Percentiles rank a stretch among this genome's conserved stretches.
These are phyloP conservation scores for Rosa chinensis DNA, from an alignment of 306 rosid species.

Conservation along the genomic window DNA sequence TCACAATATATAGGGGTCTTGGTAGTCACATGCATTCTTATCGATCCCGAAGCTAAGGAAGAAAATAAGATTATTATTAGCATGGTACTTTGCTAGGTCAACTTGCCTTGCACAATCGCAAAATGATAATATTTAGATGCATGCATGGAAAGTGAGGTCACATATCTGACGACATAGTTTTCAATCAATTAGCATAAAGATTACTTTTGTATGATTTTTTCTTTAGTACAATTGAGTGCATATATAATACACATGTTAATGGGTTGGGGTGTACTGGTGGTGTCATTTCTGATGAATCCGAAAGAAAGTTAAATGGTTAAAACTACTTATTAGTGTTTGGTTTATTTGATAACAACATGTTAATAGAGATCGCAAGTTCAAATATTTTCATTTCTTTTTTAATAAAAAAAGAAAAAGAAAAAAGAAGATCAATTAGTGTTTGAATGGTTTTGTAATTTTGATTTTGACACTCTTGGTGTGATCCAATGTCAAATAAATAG, in stretches of 20 bases:
- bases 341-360: no score
- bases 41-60: conserved; percentile 5
- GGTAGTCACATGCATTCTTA: neutral
- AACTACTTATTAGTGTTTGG: no score
- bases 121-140: neutral
- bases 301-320: neutral
- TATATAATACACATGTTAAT: neutral
- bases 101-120: conserved; percentile 1
- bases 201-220: neutral
- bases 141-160: neutral
- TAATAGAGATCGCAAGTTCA: no score
- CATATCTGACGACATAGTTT: conserved; percentile 3
- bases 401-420: no score
- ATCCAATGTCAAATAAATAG: no score
- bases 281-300: neutral
- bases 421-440: no score
- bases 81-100: neutral
- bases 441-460: no score
- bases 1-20: neutral
- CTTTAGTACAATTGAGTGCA: neutral
- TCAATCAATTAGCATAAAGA: neutral
- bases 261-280: neutral
- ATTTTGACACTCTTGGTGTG: no score
- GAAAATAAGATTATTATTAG: neutral
- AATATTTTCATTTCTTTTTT: no score